phyloP scores from a whole-genome alignment of 768 basidiomycete genomes.

The Inosperma sp. region DNA sequence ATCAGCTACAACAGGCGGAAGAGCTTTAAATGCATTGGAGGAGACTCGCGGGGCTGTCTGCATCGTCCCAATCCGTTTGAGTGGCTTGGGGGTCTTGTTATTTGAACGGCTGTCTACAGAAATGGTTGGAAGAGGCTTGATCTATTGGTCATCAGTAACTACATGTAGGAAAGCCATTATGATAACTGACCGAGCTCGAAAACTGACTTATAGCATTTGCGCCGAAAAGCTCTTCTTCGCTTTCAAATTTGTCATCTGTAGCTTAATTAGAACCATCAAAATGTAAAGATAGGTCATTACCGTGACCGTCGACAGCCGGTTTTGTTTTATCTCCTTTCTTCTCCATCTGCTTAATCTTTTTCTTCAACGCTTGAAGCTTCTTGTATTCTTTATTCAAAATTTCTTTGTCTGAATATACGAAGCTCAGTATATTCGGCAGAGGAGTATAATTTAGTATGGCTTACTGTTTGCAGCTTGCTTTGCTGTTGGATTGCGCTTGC shows the following conservation, averaged over 20 bases:
- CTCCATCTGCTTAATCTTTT: not conserved
- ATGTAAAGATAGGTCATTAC: not conserved
- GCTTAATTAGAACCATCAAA: not conserved
- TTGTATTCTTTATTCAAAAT: not conserved
- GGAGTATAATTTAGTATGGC: not conserved
- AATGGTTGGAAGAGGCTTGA: not conserved
- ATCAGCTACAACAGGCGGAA: not conserved
- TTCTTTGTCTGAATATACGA: not conserved
- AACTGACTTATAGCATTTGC: not conserved
- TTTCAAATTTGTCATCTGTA: slow-evolving; percentile 7
- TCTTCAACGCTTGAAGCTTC: not conserved
- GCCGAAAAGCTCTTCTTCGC: not conserved
- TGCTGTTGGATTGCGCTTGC: not conserved
- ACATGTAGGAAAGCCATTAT: not conserved
- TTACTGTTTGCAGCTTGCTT: not conserved
- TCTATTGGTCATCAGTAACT: not conserved
- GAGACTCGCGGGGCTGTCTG: not conserved
- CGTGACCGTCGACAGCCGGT: too few species aligned
- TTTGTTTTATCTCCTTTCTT: not conserved
- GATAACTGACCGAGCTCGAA: not conserved
- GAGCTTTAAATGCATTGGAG: not conserved
- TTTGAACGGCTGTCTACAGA: not conserved
- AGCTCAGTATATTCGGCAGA: not conserved
- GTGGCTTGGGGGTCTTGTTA: not conserved
- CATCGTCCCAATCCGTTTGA: not conserved